Base-by-base conservation (phyloP, 495 filamentous ascomycete genomes). In the Penicillium chermesinum region DNA sequence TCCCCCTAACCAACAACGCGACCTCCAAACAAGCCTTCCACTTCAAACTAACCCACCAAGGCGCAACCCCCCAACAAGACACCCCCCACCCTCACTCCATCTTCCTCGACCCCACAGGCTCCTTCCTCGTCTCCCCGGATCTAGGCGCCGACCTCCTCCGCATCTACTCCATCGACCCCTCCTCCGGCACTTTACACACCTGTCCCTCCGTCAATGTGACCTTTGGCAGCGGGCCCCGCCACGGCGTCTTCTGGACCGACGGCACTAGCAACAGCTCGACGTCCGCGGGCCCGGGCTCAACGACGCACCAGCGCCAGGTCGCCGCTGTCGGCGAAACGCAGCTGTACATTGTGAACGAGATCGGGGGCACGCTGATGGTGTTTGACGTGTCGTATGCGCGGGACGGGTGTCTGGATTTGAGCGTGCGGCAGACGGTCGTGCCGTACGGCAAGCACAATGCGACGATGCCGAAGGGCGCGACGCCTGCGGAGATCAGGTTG, bases 61-160 rank as follows among this genome's bases (percentile, higher is more conserved):
- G 77, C n/a, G 52, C 74, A 38, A 54, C 70, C 22, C 66, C 77
- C 4, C 79, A 81, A 17, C 86, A 89, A 68, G 75, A 82, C 6
- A 67, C 70, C 2, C 71, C 87, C n/a, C 86, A 85, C 57, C 85
- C 86, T 8, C 87, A 91, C 54, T 66, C 86, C 44, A 79, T 76
- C 21, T 55, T 88, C 52, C 59, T 89, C 18, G 87, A 91, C 57
- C 87, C 87, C 13, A 84, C 82, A 0, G 79, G 73, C 1, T 57
- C 69, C 17, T 90, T 80, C 66, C 54, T 87, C 14, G 50, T 89
- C 0, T 72, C 81, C 7, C 84, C 87, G 8, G 87, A 91, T 48
- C 70, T 91, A 5, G 86, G 87, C 40, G 73, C 81, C 14, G 87
- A 91, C 55, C 55, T 83, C n/a, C 50, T 89, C 36, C 82, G 80